Conservation (phyloP, 768 basidiomycete genomes). For the Tubosaeta sp. region DNA sequence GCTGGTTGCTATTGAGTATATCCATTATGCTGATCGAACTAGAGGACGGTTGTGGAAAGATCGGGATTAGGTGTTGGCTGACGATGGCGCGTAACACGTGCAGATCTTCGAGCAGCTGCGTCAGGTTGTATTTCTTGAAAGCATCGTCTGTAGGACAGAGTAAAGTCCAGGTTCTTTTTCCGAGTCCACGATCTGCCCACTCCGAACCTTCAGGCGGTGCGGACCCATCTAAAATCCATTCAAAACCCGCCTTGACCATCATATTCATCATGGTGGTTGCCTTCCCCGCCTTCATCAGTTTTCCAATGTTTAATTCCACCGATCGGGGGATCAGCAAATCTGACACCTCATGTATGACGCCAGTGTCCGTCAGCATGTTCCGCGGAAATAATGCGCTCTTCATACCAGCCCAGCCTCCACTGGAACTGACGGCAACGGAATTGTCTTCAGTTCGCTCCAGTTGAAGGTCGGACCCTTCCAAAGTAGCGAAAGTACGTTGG, state of each 20-base stretch:
- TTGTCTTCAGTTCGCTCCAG: conserved; percentile 56
- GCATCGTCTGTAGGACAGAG: conserved; percentile 91
- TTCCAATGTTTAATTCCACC: conserved; percentile 82
- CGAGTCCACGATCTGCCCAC: conserved; percentile 53
- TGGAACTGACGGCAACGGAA: conserved; percentile 49
- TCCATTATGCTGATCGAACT: conserved; percentile 26
- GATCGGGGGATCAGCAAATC: conserved; percentile 84
- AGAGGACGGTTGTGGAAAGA: conserved; percentile 23
- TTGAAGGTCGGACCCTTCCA: conserved; percentile 82
- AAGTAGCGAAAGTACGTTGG: conserved; percentile 68
- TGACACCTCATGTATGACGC: conserved; percentile 86
- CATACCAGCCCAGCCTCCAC: conserved; percentile 78
- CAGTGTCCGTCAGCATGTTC: conserved; percentile 80
- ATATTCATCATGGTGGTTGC: conserved; percentile 85
- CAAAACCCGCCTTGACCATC: conserved; percentile 78
- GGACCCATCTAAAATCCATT: conserved; percentile 88
- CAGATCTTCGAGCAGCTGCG: conserved; percentile 56
- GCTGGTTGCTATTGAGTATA: conserved; percentile 61
- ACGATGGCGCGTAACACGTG: conserved; percentile 57
- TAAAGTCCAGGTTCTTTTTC: conserved; percentile 72
- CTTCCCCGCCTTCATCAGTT: conserved; percentile 85
- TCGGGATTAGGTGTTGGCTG: conserved; percentile 71
- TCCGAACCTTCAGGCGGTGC: conserved; percentile 65
- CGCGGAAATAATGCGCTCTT: conserved; percentile 52
- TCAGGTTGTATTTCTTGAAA: conserved; percentile 84